These are phyloP conservation scores for Wakefieldia striispora DNA, from an alignment of 768 basidiomycete species.

Conservation along the genomic window DNA sequence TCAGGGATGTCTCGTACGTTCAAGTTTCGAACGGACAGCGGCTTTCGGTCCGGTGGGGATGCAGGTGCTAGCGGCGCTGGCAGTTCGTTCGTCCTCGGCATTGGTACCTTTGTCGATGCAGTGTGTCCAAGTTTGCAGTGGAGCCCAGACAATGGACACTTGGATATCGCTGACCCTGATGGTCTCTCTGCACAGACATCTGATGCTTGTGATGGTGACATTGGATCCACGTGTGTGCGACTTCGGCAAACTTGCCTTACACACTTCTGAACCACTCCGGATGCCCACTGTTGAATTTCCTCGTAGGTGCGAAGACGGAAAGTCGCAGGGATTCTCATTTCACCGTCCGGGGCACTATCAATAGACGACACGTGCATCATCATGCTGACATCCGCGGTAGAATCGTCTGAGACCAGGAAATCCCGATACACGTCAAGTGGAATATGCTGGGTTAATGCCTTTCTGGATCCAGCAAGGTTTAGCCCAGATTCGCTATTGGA, in stretches of 20 bases:
- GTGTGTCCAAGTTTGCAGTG: slow-evolving; percentile 18
- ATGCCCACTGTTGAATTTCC: slow-evolving; percentile 26
- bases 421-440: slow-evolving; percentile 8
- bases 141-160: slow-evolving; percentile 25
- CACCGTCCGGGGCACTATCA: slow-evolving; percentile 10
- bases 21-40: slow-evolving; percentile 4
- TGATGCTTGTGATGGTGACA: slow-evolving; percentile 26
- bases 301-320: slow-evolving; percentile 18
- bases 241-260: slow-evolving; percentile 14
- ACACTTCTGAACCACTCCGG: slow-evolving; percentile 26
- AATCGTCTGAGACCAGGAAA: slow-evolving; percentile 15
- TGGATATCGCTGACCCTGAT: slow-evolving; percentile 17
- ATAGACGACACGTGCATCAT: slow-evolving; percentile 19
- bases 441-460: not conserved
- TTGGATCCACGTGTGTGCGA: slow-evolving; percentile 9
- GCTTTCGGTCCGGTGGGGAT: not conserved
- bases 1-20: slow-evolving; percentile 22
- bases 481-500: slow-evolving; percentile 26
- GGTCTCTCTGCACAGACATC: slow-evolving; percentile 29
- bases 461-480: slow-evolving; percentile 6
- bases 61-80: not conserved
- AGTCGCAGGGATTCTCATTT: slow-evolving; percentile 4
- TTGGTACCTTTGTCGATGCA: not conserved
- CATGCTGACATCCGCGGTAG: slow-evolving; percentile 20
- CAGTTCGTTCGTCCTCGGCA: not conserved